Evolutionary conservation across 139 green algal genomes (phyloP).

Genomic region (Chlamydomonas schloesseri): DNA sequence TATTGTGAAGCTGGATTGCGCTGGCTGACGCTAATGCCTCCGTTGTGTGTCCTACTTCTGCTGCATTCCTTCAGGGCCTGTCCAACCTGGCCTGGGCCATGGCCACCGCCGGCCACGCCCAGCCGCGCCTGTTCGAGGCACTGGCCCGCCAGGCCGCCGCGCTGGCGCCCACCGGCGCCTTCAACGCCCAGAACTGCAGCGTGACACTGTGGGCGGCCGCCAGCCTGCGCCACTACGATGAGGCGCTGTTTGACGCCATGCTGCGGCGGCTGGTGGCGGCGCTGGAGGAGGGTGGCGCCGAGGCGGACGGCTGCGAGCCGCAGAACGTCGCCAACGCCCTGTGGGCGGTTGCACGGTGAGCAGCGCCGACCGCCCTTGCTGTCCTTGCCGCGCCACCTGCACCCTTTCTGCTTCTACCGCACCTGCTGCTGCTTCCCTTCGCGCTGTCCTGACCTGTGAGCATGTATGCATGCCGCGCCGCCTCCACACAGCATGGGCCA

Average conservation of each 20-base stretch:
- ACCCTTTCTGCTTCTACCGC: too few species aligned
- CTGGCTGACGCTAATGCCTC: too few species aligned
- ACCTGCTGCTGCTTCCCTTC: too few species aligned
- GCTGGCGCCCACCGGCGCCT: conserved; percentile 10
- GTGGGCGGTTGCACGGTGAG: conserved; percentile 55
- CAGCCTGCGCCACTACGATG: conserved; percentile 51
- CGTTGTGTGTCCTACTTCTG: too few species aligned
- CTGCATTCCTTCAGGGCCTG: too few species aligned
- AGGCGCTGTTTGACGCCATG: conserved; percentile 38
- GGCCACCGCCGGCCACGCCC: conserved; percentile 54
- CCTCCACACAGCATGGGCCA: conserved; percentile 19
- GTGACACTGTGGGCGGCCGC: conserved; percentile 49
- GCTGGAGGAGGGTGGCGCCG: background rate
- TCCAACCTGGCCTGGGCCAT: conserved; percentile 71
- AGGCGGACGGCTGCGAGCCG: conserved; percentile 25
- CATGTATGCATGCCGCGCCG: too few species aligned
- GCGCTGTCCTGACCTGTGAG: too few species aligned
- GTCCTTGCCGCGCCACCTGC: too few species aligned
- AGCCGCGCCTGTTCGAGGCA: conserved; percentile 35
- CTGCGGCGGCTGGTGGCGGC: conserved; percentile 36
- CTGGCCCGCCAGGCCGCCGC: background rate
- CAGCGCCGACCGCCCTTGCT: too few species aligned
- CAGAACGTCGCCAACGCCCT: conserved; percentile 67
- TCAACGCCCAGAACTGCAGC: conserved; percentile 59
- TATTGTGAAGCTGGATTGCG: too few species aligned